phyloP scores from a whole-genome alignment of 192 early-diverging fungal species.

The Funneliformis mosseae region DNA sequence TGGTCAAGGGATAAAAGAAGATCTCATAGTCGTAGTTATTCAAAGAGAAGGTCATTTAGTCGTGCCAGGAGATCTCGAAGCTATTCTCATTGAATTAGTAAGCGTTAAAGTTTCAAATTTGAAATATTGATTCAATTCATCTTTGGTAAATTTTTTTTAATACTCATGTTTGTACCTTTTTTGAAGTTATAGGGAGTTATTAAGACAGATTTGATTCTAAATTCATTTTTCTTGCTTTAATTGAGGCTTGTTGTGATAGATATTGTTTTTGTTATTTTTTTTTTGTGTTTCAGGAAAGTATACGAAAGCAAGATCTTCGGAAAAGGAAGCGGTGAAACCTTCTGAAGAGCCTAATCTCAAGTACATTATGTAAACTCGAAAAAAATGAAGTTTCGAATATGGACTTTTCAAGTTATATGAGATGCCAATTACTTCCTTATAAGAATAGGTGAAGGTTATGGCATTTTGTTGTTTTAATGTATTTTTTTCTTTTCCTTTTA shows the following conservation, averaged over 20 bases:
- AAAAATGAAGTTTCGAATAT: neutral
- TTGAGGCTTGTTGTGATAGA: constrained; percentile 8
- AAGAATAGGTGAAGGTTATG: constrained; percentile 19
- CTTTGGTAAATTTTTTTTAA: neutral
- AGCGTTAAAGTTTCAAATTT: neutral
- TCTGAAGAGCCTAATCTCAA: neutral
- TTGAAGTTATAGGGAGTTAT: neutral
- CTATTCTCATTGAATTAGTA: constrained; percentile 4
- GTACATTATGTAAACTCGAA: neutral
- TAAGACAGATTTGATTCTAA: neutral
- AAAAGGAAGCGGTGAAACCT: constrained; percentile 2
- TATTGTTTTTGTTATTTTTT: neutral
- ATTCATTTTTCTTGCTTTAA: constrained; percentile 8
- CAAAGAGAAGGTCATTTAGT: constrained; percentile 12
- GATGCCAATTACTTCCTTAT: constrained; percentile 12
- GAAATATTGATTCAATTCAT: too few species aligned
- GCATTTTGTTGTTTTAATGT: constrained; percentile 2
- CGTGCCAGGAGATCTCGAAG: constrained; percentile 21
- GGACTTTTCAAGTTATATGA: constrained; percentile 5
- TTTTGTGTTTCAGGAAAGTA: constrained; percentile 6
- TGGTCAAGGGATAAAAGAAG: constrained; percentile 29
- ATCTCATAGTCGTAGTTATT: constrained; percentile 18
- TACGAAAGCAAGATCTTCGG: constrained; percentile 1
- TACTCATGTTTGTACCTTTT: neutral
- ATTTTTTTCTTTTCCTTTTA: neutral